These are phyloP conservation scores for Saturnispora mendoncae DNA, from an alignment of 805 yeast genomes.

Conservation along the genomic window DNA sequence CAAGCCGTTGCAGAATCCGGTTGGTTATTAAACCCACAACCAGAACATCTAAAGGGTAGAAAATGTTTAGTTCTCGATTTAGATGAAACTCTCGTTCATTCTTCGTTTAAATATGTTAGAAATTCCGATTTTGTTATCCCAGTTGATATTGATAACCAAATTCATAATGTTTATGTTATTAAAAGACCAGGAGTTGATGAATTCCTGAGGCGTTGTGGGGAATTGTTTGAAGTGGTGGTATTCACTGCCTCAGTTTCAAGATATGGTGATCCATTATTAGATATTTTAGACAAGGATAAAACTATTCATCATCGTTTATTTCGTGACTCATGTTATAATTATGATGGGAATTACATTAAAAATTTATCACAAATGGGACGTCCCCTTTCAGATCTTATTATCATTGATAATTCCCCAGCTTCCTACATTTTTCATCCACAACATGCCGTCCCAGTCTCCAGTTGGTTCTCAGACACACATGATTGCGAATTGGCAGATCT, in stretches of 20 bases:
- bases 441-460: constrained; percentile 92
- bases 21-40: constrained; percentile 52
- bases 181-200: constrained; percentile 98
- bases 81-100: constrained; percentile 95
- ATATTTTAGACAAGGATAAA: constrained; percentile 69
- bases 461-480: constrained; percentile 98
- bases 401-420: constrained; percentile 95
- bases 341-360: constrained; percentile 91
- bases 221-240: constrained; percentile 87
- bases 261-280: constrained; percentile 92
- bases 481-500: constrained; percentile 92
- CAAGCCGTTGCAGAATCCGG: constrained; percentile 62
- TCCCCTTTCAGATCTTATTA: constrained; percentile 75
- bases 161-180: constrained; percentile 91
- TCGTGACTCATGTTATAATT: constrained; percentile 88
- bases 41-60: constrained; percentile 42
- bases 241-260: constrained; percentile 94
- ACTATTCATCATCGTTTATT: constrained; percentile 85
- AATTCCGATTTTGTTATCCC: constrained; percentile 96
- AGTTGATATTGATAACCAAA: constrained; percentile 87
- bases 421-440: constrained; percentile 97
- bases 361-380: constrained; percentile 91
- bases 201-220: constrained; percentile 73
- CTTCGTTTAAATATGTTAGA: constrained; percentile 83
- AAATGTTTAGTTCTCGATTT: constrained; percentile 87